phyloP scores from a whole-genome alignment of 2,329 filamentous ascomycete species.

The Fusarium siculi region DNA sequence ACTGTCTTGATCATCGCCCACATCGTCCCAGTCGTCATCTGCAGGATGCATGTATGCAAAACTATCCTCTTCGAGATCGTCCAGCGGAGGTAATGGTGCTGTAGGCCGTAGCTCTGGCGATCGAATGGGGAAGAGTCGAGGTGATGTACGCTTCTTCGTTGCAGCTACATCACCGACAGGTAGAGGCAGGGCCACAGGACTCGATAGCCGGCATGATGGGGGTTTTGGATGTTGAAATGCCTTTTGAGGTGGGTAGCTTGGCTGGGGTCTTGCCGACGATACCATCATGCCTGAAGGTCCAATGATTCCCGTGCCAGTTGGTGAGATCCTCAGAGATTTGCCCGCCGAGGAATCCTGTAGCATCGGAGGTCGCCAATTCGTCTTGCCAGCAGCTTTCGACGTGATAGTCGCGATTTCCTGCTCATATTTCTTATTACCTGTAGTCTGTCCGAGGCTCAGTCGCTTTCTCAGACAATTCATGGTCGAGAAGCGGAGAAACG shows the following conservation, averaged over 20 bases:
- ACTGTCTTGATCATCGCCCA: conserved; percentile 57
- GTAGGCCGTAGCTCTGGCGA: conserved; percentile 50
- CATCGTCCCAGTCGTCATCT: conserved; percentile 57
- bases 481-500: conserved; percentile 72
- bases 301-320: conserved; percentile 14
- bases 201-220: conserved; percentile 43
- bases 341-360: conserved; percentile 36
- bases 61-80: conserved; percentile 57
- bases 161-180: conserved; percentile 42
- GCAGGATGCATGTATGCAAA: conserved; percentile 60
- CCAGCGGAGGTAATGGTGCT: conserved; percentile 33
- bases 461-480: conserved; percentile 68
- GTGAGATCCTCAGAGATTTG: conserved; percentile 29
- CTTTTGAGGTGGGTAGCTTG: conserved; percentile 4
- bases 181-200: conserved; percentile 45
- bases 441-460: conserved; percentile 49
- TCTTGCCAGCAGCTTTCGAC: conserved; percentile 31
- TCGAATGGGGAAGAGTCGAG: conserved; percentile 46
- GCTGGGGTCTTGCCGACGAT: conserved; percentile 13
- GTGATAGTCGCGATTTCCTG: conserved; percentile 36
- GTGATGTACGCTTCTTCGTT: conserved; percentile 44
- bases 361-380: conserved; percentile 38
- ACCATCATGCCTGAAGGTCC: conserved; percentile 10
- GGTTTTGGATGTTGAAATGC: conserved; percentile 30
- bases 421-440: conserved; percentile 46